A percentile compares a stretch with the other conserved stretches of the same genome.
These are phyloP conservation scores for Calycina marina DNA, from an alignment of 2,329 filamentous ascomycete genomes.

Conservation along the genomic window DNA sequence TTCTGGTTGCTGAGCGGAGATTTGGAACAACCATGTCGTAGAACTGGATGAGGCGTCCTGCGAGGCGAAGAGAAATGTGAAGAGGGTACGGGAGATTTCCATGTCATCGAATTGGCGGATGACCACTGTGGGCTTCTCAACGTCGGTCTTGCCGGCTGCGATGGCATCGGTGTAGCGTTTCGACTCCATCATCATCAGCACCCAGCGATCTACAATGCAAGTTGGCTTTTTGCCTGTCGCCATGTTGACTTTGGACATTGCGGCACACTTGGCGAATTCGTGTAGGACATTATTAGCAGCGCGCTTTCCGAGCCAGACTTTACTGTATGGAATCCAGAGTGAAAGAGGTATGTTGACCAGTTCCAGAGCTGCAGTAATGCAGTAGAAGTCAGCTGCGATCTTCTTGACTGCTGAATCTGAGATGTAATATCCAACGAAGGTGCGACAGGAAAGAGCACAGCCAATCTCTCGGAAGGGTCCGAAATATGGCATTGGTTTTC, in stretches of 20 bases:
- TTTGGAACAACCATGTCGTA: constrained; percentile 37
- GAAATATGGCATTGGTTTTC: constrained; percentile 54
- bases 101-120: constrained; percentile 35
- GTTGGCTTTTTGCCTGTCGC: constrained; percentile 49
- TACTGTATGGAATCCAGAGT: constrained; percentile 62
- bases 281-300: constrained; percentile 54
- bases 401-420: constrained; percentile 55
- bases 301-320: constrained; percentile 65
- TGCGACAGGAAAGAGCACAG: constrained; percentile 63
- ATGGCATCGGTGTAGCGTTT: constrained; percentile 49
- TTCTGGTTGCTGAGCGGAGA: constrained; percentile 35
- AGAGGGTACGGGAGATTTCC: constrained; percentile 35
- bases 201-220: constrained; percentile 69
- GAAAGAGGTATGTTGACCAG: constrained; percentile 60
- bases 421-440: constrained; percentile 71
- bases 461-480: constrained; percentile 61
- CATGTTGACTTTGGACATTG: constrained; percentile 59
- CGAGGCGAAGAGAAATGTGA: constrained; percentile 38
- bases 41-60: constrained; percentile 38
- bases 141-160: constrained; percentile 35
- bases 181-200: constrained; percentile 59
- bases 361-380: constrained; percentile 63
- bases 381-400: constrained; percentile 67
- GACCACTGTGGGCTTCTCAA: constrained; percentile 30
- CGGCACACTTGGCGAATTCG: constrained; percentile 58